Conservation (phyloP, 75 land plant species). For the Cryptomeria japonica region DNA sequence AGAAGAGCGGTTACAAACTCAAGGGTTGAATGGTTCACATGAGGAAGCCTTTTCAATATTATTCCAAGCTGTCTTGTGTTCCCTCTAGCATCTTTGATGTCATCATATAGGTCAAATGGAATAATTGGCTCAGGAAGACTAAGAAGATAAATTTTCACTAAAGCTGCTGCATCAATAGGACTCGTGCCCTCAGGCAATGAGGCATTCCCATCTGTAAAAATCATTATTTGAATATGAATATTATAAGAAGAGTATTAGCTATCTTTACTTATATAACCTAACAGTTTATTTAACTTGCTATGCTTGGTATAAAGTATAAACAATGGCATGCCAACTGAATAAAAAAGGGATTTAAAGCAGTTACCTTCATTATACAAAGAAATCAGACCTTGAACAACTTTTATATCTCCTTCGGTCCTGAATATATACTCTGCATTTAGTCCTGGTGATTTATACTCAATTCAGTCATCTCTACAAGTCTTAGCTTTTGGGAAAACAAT, state of each 20-base stretch:
- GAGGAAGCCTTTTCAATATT: constrained; percentile 62
- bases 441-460: constrained; percentile 30
- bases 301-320: not conserved
- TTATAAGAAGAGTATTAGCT: not conserved
- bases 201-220: constrained; percentile 62
- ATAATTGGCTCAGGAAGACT: constrained; percentile 82
- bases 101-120: constrained; percentile 61
- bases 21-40: constrained; percentile 67
- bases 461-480: not conserved
- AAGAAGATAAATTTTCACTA: constrained; percentile 63
- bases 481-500: not conserved
- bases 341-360: not conserved
- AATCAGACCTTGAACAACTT: constrained; percentile 49
- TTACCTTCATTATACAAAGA: constrained; percentile 65
- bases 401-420: constrained; percentile 59
- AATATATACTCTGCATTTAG: constrained; percentile 61
- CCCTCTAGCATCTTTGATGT: constrained; percentile 58
- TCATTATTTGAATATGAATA: not conserved
- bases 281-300: not conserved
- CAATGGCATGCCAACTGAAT: not conserved
- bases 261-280: not conserved
- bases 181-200: constrained; percentile 65
- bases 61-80: constrained; percentile 51
- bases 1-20: constrained; percentile 76
- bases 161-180: constrained; percentile 76